These are phyloP conservation scores for Rhynchospora pubera DNA, from an alignment of 176 grass and related monocot species.

Conservation along the genomic window DNA sequence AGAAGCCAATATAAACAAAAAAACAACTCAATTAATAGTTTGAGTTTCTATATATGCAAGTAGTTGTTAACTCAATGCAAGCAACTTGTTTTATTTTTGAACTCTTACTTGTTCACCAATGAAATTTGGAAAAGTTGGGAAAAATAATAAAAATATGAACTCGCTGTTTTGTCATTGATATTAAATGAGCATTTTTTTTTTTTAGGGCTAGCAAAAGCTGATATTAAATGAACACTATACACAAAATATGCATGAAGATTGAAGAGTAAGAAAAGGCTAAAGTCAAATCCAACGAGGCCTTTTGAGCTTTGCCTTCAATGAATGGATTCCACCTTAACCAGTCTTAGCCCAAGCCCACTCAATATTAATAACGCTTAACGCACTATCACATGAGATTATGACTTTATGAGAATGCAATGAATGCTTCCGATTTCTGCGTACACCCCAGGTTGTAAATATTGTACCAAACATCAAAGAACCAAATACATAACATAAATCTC, in stretches of 20 bases:
- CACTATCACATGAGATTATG: no score
- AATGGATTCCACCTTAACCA: background rate
- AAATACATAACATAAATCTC: background rate
- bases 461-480: background rate
- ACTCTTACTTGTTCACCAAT: background rate
- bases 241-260: background rate
- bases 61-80: background rate
- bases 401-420: no score
- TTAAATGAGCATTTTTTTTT: no score
- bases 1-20: background rate
- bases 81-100: background rate
- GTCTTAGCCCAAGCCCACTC: background rate
- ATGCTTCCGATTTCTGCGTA: background rate
- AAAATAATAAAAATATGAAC: background rate
- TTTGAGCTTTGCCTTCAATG: background rate
- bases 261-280: background rate
- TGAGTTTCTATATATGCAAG: background rate
- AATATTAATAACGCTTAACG: background rate
- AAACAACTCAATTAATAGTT: background rate
- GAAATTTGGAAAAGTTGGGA: background rate
- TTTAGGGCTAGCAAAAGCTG: no score
- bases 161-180: background rate
- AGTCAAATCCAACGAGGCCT: background rate
- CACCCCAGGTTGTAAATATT: background rate
- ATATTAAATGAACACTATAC: background rate